Conservation (phyloP, 2,329 filamentous ascomycete species). For the Fusarium circinatum region DNA sequence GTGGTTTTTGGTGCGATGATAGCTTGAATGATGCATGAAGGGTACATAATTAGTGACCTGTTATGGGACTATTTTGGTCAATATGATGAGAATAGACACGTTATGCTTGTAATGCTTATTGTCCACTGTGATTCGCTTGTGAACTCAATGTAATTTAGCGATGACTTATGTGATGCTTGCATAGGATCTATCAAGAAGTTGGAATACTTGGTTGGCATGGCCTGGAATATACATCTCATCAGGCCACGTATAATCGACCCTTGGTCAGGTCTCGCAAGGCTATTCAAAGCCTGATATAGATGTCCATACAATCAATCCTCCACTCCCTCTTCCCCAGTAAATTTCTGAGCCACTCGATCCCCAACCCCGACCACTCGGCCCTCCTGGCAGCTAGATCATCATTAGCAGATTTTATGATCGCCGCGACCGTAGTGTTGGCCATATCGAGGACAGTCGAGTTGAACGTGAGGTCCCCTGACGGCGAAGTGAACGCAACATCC, state of each 20-base stretch:
- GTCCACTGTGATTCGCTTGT: not conserved
- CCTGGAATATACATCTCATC: conserved; percentile 12
- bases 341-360: conserved; percentile 86
- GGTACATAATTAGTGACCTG: conserved; percentile 35
- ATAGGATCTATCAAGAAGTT: not conserved
- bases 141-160: conserved; percentile 3
- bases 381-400: conserved; percentile 67
- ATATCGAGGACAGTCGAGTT: conserved; percentile 64
- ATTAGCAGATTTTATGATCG: conserved; percentile 73
- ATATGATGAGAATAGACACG: conserved; percentile 35
- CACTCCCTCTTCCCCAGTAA: conserved; percentile 86
- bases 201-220: not conserved
- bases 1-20: conserved; percentile 28
- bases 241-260: not conserved
- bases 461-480: conserved; percentile 48
- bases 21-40: conserved; percentile 38
- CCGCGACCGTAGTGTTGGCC: conserved; percentile 75
- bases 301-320: conserved; percentile 90
- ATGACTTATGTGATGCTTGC: not conserved
- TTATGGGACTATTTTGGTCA: conserved; percentile 16
- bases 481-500: conserved; percentile 25
- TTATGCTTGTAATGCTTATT: conserved; percentile 10
- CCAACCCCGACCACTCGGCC: conserved; percentile 78
- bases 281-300: conserved; percentile 78
- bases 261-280: not conserved